These are phyloP conservation scores for Leishmania gerbilli DNA, from an alignment of 208 protist genomes.

Conservation along the genomic window DNA sequence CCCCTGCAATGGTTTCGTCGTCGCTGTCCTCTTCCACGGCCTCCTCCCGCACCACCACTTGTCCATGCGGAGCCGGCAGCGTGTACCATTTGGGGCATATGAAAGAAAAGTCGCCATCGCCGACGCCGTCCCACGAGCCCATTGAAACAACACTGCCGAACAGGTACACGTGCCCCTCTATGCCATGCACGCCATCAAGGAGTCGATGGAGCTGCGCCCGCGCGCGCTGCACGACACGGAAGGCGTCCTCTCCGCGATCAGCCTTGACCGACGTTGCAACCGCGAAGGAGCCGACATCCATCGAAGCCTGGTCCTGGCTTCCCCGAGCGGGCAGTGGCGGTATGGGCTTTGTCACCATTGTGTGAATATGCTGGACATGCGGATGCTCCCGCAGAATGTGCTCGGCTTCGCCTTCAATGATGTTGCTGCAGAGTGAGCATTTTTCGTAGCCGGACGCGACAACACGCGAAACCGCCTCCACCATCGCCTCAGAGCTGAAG, in stretches of 20 bases:
- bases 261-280: slow-evolving; percentile 31
- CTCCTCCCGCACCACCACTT: neutral
- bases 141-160: slow-evolving; percentile 82
- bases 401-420: slow-evolving; percentile 23
- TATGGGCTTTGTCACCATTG: slow-evolving; percentile 3
- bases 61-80: neutral
- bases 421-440: slow-evolving; percentile 46
- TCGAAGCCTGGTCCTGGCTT: neutral
- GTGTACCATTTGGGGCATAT: slow-evolving; percentile 19
- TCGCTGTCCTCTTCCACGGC: slow-evolving; percentile 10
- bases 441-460: slow-evolving; percentile 17
- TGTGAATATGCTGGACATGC: slow-evolving; percentile 24
- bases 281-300: slow-evolving; percentile 38
- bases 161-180: slow-evolving; percentile 38
- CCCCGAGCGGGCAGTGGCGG: neutral
- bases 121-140: slow-evolving; percentile 77
- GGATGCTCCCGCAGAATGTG: slow-evolving; percentile 31
- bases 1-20: neutral
- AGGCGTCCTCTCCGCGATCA: slow-evolving; percentile 51
- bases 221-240: slow-evolving; percentile 49
- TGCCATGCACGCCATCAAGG: slow-evolving; percentile 2
- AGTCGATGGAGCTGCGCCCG: slow-evolving; percentile 45
- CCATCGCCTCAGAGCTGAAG: neutral
- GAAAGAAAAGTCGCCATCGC: slow-evolving; percentile 78
- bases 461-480: neutral